phyloP scores from a whole-genome alignment of 495 filamentous ascomycete genomes.

The Penicillium herquei region DNA sequence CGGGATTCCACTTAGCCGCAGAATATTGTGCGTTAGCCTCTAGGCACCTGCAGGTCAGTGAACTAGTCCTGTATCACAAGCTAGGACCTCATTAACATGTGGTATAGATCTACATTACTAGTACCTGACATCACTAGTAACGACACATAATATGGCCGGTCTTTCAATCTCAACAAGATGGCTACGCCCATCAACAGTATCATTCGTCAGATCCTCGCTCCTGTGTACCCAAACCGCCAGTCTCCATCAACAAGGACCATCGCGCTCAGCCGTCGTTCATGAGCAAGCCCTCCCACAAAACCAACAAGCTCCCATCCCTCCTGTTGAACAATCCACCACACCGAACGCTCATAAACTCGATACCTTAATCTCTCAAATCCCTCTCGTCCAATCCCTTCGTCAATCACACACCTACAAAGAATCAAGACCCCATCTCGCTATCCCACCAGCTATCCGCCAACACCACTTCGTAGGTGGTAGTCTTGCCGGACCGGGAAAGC shows the following conservation, averaged over 20 bases:
- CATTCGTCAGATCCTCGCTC: background rate
- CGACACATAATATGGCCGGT: constrained; percentile 4
- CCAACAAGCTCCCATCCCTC: constrained; percentile 13
- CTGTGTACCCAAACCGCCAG: constrained; percentile 2
- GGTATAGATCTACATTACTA: background rate
- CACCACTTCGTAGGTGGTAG: constrained; percentile 40
- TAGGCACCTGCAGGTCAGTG: constrained; percentile 1
- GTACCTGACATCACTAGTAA: background rate
- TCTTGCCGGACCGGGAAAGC: constrained; percentile 65
- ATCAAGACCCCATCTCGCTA: constrained; percentile 60
- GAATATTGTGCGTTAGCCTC: constrained; percentile 11
- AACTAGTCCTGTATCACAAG: background rate
- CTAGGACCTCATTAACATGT: background rate
- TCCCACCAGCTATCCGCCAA: constrained; percentile 27
- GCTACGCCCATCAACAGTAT: constrained; percentile 9
- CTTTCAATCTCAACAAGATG: constrained; percentile 9
- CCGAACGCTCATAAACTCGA: constrained; percentile 42
- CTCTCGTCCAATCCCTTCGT: constrained; percentile 64
- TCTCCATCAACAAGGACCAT: constrained; percentile 27
- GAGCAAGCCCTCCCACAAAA: constrained; percentile 26
- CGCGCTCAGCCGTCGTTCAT: constrained; percentile 27
- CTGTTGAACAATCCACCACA: constrained; percentile 5
- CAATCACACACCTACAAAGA: constrained; percentile 62
- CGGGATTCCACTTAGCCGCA: constrained; percentile 15
- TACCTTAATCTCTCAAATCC: constrained; percentile 67